Evolutionary conservation across 805 yeast genomes (phyloP), one percentile per base, ranked within the genome.

Genomic region (Yarrowia alimentaria): DNA sequence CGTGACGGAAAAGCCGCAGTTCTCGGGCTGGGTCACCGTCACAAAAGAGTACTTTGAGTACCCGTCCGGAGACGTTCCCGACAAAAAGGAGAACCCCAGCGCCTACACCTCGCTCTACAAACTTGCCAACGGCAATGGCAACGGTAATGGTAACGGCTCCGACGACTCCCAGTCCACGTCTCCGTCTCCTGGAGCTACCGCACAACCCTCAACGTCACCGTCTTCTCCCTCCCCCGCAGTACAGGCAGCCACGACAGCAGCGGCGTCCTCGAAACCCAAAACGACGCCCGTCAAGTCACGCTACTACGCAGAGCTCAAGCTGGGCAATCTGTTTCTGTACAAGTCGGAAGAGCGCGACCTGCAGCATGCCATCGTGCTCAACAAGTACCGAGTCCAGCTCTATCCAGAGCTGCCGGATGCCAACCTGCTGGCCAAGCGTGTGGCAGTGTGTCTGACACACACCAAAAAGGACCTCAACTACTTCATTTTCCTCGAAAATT

Each of bases 311-410:
- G 66, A 85, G 0, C 69, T 89, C 48, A 83, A 85, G 60, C 96
- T 90, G 60, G 95, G 96, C 0, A 89, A 89, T 61, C 67, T 93
- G 51, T 87, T 90, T 61, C 69, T 93, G n/a, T 91, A 86, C 67
- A 78, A 79, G 54, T 87, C 85, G 61, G 69, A 72, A 40, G 73
- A 79, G 62, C 75, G 72, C 60, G 80, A 80, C 63, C 82, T 85
- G 14, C 79, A 78, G 56, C 90, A 87, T 65, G 95, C 85, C 7
- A 79, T 93, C 54, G 88, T 85, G 1, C 65, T 93, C 17, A 76
- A 84, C 5, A 77, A 82, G 58, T 79, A 79, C 57, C 71, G 87
- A 26, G 83, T 89, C 1, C 70, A 85, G 0, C 68, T 90, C 6
- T 93, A 97, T 96, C 99, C 99, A 1, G 68, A 72, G 42, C 64